phyloP scores from a whole-genome alignment of 2,329 filamentous ascomycete genomes.

The Alternaria sp. region DNA sequence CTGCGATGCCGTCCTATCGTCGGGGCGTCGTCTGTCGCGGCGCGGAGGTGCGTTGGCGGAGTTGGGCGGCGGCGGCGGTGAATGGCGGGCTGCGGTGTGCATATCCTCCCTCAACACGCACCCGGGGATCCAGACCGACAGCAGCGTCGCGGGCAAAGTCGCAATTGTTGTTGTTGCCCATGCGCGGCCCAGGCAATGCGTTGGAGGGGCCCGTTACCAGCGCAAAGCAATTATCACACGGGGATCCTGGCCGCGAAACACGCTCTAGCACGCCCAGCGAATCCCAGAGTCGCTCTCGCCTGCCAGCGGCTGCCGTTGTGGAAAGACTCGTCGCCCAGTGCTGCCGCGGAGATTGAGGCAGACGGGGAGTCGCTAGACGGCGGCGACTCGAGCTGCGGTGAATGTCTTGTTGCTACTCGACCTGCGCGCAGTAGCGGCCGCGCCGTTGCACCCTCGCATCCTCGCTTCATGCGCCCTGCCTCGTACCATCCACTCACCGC shows the following conservation, averaged over 20 bases:
- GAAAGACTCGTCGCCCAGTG: conserved; percentile 7
- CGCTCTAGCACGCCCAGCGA: conserved; percentile 23
- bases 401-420: conserved; percentile 11
- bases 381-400: conserved; percentile 11
- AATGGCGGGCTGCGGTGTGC: conserved; percentile 24
- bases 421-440: conserved; percentile 13
- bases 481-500: background rate
- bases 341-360: conserved; percentile 15
- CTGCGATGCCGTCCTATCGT: background rate
- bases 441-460: conserved; percentile 4
- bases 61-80: conserved; percentile 23
- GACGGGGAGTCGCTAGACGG: conserved; percentile 17
- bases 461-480: conserved; percentile 8
- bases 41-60: background rate
- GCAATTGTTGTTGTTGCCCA: conserved; percentile 27
- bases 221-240: conserved; percentile 32
- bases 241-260: conserved; percentile 32
- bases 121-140: conserved; percentile 11
- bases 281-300: conserved; percentile 14
- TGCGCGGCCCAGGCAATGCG: conserved; percentile 24
- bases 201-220: conserved; percentile 31
- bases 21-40: background rate
- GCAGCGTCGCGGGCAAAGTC: conserved; percentile 12
- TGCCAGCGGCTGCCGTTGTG: conserved; percentile 3
- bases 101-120: conserved; percentile 23